These are phyloP conservation scores for Cryphonectria carpinicola DNA, from an alignment of 2,329 filamentous ascomycete species.

Conservation along the genomic window DNA sequence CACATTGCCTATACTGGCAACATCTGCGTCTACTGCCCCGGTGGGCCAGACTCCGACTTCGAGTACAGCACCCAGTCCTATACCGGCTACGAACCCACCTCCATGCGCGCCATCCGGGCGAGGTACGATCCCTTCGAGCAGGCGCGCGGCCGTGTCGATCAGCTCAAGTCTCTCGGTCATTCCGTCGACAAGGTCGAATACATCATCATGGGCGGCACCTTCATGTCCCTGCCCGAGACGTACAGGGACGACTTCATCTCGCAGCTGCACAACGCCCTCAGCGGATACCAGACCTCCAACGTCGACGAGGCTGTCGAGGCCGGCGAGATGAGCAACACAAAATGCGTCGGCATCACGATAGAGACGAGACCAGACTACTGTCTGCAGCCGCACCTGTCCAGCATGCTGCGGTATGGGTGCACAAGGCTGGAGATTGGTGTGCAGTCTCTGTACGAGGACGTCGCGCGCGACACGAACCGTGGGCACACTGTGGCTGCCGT, in stretches of 20 bases:
- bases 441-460: conserved; percentile 95
- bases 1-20: conserved; percentile 99
- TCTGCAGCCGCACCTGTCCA: conserved; percentile 88
- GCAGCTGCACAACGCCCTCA: conserved; percentile 94
- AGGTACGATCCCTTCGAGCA: conserved; percentile 98
- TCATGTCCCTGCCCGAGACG: conserved; percentile 90
- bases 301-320: conserved; percentile 95
- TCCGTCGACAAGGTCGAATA: conserved; percentile 99
- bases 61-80: conserved; percentile 99
- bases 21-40: conserved; percentile 98
- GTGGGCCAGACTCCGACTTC: conserved; percentile 96
- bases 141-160: conserved; percentile 91
- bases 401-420: conserved; percentile 97
- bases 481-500: conserved; percentile 95
- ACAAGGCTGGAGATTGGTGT: conserved; percentile 94
- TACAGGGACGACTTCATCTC: conserved; percentile 95
- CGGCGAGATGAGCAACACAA: conserved; percentile 94
- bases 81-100: conserved; percentile 97
- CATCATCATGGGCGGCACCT: conserved; percentile 99
- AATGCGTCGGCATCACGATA: conserved; percentile 98
- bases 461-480: conserved; percentile 95
- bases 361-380: conserved; percentile 98
- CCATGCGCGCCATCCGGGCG: conserved; percentile 96
- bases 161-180: conserved; percentile 93
- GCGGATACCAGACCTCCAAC: conserved; percentile 90